A percentile compares a stretch with the other conserved stretches of the same genome.
Conservation (phyloP, 768 basidiomycete species). For the Collybiopsis confluens region DNA sequence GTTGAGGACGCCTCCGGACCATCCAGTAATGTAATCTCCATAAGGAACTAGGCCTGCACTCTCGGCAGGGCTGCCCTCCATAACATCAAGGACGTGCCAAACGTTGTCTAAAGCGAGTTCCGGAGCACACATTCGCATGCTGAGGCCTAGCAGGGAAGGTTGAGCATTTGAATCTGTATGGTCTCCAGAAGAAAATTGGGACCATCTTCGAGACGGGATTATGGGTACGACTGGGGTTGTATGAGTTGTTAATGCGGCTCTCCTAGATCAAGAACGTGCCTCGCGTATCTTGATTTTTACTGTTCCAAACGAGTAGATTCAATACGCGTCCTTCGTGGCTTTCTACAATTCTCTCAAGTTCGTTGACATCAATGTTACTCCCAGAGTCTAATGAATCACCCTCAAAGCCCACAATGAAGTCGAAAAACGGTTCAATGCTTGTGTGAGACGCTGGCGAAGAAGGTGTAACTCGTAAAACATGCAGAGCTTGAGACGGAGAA, state of each 20-base stretch:
- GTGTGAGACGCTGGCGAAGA: constrained; percentile 85
- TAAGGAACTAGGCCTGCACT: constrained; percentile 95
- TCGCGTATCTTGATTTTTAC: constrained; percentile 68
- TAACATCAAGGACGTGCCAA: constrained; percentile 96
- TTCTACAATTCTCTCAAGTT: constrained; percentile 80
- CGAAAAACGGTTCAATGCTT: constrained; percentile 88
- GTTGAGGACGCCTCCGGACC: constrained; percentile 89
- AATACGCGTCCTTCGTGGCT: constrained; percentile 68
- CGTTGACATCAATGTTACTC: constrained; percentile 59
- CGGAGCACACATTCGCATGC: constrained; percentile 91
- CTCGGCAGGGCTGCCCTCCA: constrained; percentile 95
- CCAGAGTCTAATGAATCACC: constrained; percentile 53
- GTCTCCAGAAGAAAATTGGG: constrained; percentile 33
- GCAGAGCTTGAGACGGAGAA: constrained; percentile 62
- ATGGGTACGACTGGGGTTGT: constrained; percentile 68
- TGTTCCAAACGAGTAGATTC: constrained; percentile 79
- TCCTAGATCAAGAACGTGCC: constrained; percentile 36
- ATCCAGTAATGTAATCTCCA: constrained; percentile 77
- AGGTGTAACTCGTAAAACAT: constrained; percentile 87
- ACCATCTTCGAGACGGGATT: constrained; percentile 83
- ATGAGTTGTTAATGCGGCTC: neutral
- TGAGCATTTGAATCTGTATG: constrained; percentile 44
- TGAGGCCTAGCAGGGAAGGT: constrained; percentile 91
- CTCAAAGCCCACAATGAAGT: constrained; percentile 92
- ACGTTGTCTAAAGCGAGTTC: constrained; percentile 87